phyloP scores from a whole-genome alignment of 2,329 filamentous ascomycete species.

The Cladosporium halotolerans region DNA sequence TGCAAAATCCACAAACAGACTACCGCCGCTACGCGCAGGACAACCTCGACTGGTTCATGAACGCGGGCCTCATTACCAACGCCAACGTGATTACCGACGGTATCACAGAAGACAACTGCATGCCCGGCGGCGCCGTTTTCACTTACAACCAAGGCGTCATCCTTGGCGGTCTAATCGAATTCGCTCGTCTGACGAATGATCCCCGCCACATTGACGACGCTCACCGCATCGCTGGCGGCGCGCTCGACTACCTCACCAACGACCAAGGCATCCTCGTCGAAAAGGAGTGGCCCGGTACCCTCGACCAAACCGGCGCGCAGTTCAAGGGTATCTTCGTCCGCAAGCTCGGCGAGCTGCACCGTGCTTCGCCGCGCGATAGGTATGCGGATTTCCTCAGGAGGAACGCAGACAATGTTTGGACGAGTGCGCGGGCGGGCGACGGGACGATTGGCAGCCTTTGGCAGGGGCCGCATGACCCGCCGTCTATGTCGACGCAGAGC shows the following conservation, averaged over 20 bases:
- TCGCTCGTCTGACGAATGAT: slow-evolving; percentile 37
- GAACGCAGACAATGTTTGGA: slow-evolving; percentile 62
- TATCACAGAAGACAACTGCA: slow-evolving; percentile 40
- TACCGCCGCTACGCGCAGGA: slow-evolving; percentile 43
- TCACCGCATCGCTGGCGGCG: slow-evolving; percentile 32
- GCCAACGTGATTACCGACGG: slow-evolving; percentile 40
- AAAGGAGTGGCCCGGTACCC: slow-evolving; percentile 16
- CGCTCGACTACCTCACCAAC: slow-evolving; percentile 32
- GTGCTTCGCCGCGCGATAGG: slow-evolving; percentile 40
- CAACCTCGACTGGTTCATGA: slow-evolving; percentile 47
- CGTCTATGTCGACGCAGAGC: slow-evolving; percentile 55
- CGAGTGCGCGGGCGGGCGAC: slow-evolving; percentile 46
- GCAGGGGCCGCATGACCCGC: slow-evolving; percentile 51
- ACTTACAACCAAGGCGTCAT: slow-evolving; percentile 58
- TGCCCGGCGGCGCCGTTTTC: slow-evolving; percentile 39
- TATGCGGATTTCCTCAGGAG: slow-evolving; percentile 51
- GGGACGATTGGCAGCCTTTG: slow-evolving; percentile 52
- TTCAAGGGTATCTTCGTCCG: slow-evolving; percentile 70
- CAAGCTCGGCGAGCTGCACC: slow-evolving; percentile 54
- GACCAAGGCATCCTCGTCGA: slow-evolving; percentile 35
- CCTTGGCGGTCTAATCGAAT: slow-evolving; percentile 51
- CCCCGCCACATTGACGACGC: slow-evolving; percentile 29
- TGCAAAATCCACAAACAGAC: slow-evolving; percentile 28
- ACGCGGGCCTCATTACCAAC: slow-evolving; percentile 42
- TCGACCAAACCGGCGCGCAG: slow-evolving; percentile 44